Evolutionary conservation across 1,284 basidiomycete species (phyloP).

Genomic region (Bjerkandera adusta): DNA sequence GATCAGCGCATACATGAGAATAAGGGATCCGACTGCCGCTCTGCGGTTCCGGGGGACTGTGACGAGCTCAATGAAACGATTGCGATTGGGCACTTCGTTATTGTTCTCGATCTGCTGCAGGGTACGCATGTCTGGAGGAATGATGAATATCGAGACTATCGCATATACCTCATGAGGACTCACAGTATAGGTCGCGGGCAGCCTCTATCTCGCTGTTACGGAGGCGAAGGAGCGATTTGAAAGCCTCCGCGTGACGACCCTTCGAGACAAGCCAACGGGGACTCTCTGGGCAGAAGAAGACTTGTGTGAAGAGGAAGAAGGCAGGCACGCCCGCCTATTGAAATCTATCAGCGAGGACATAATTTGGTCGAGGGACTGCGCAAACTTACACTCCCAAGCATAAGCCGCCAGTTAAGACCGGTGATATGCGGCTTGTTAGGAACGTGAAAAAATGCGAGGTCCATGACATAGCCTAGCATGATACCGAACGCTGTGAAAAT

Average conservation of each 20-base stretch:
- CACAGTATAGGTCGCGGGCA: constrained; percentile 68
- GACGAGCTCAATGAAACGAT: constrained; percentile 64
- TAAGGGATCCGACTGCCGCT: constrained; percentile 58
- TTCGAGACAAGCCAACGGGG: constrained; percentile 77
- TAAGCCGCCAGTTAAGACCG: constrained; percentile 66
- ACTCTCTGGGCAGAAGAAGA: constrained; percentile 54
- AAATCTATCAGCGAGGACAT: neutral
- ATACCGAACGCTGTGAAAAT: constrained; percentile 78
- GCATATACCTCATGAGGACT: constrained; percentile 16
- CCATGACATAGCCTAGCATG: constrained; percentile 55
- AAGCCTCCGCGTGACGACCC: constrained; percentile 64
- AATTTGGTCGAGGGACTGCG: neutral
- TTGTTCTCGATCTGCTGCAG: constrained; percentile 64
- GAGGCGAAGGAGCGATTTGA: constrained; percentile 57
- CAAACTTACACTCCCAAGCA: constrained; percentile 55
- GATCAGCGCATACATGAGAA: neutral
- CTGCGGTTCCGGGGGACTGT: constrained; percentile 72
- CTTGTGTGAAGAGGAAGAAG: constrained; percentile 53
- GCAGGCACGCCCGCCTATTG: constrained; percentile 58
- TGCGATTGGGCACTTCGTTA: constrained; percentile 47
- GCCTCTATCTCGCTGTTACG: constrained; percentile 73
- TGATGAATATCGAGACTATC: constrained; percentile 13
- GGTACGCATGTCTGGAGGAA: constrained; percentile 56
- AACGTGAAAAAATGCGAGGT: constrained; percentile 56
- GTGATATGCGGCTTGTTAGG: constrained; percentile 40